Evolutionary conservation across 345 rosid species (phyloP), one percentile per base, ranked within the genome.

Genomic region (Corchorus capsularis): DNA sequence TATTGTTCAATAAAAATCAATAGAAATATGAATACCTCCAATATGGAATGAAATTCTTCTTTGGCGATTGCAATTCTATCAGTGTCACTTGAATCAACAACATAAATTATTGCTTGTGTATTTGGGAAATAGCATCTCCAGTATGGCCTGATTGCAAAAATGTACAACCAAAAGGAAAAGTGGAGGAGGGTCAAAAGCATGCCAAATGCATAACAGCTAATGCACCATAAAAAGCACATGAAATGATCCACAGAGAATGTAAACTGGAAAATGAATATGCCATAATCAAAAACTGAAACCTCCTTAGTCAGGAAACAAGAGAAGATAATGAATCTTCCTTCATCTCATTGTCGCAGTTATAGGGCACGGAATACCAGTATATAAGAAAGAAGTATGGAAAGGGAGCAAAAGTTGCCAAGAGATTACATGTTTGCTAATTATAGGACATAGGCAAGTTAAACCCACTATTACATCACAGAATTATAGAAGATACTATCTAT

Each of bases 41-140:
- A 77, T 74, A 91, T 87, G 69, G 96, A 89, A 80, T 91, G 96
- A 83, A 91, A 91, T 77, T 91, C 96, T 17, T 91, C 93, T 83
- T 87, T 89, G 35, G 96, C 93, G 78, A 84, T 89, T 39, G 60
- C 82, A 61, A 91, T 81, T 76, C 96, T 86, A 61, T 91, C 93
- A 45, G 89, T 85, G 69, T 91, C 95, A 80, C 93, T 89, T 64
- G 95, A 91, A 83, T 91, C 95, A 65, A 91, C 85, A 15, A 91
- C 95, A 73, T 91, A 91, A 45, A 91, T 89, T 53, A 82, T 78
- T 68, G 85, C 82, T 78, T 80, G 82, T 14, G 82, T 78, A 82
- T 85, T 88, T 4, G 89, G 90, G 68, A 86, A 89, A 84, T 88
- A 90, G 76, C 92, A 90, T 79, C 92, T 83, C 93, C 93, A 90